These are phyloP conservation scores for Colletotrichum kahawae DNA, from an alignment of 2,329 filamentous ascomycete species.

Conservation along the genomic window DNA sequence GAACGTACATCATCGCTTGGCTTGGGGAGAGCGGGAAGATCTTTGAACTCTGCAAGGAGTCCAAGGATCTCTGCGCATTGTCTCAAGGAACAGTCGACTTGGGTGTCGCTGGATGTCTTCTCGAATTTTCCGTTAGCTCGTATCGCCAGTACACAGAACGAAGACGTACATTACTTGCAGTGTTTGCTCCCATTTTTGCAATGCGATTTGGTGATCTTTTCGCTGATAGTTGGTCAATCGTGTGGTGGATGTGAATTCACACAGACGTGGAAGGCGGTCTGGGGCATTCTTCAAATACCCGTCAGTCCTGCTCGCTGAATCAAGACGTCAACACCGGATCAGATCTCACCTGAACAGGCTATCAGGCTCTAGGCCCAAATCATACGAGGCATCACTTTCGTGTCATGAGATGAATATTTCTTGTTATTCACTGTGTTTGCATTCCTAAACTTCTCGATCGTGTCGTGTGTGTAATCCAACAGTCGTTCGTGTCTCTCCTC, in stretches of 20 bases:
- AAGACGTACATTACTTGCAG: not conserved
- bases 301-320: not conserved
- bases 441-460: not conserved
- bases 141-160: not conserved
- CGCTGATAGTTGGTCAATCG: rapidly evolving
- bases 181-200: not conserved
- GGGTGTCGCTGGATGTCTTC: not conserved
- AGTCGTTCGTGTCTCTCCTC: not conserved
- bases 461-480: not conserved
- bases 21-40: not conserved
- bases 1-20: not conserved
- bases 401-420: not conserved
- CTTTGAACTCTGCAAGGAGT: not conserved
- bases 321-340: not conserved
- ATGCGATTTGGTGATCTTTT: not conserved
- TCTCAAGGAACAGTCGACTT: not conserved
- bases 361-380: not conserved
- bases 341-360: not conserved
- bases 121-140: not conserved
- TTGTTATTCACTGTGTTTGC: not conserved
- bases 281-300: not conserved
- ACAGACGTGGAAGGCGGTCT: not conserved
- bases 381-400: not conserved
- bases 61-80: not conserved
- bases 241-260: not conserved